Percentiles rank a stretch among this genome's conserved stretches.
These are phyloP conservation scores for Penicillium herquei DNA, from an alignment of 495 filamentous ascomycete species.

Conservation along the genomic window DNA sequence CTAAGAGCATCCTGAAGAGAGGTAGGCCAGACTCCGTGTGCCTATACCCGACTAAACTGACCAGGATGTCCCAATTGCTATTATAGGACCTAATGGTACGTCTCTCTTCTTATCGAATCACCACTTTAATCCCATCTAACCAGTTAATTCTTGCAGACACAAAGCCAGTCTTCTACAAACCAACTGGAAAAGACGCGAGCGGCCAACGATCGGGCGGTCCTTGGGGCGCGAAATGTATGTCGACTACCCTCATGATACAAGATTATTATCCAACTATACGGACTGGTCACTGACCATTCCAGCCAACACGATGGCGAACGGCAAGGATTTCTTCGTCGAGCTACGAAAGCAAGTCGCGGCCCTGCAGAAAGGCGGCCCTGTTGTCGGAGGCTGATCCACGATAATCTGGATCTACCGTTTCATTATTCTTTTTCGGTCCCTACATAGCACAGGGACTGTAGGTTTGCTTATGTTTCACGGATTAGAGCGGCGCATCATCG, in stretches of 20 bases:
- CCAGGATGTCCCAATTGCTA: background rate
- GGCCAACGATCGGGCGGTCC: constrained; percentile 39
- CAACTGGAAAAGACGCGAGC: constrained; percentile 37
- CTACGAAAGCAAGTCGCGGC: constrained; percentile 50
- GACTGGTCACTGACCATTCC: constrained; percentile 15
- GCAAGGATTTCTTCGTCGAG: constrained; percentile 55
- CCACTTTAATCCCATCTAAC: background rate
- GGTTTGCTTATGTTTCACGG: constrained; percentile 24
- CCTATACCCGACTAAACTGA: background rate
- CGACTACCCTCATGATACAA: background rate
- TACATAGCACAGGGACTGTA: constrained; percentile 23
- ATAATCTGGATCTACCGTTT: background rate
- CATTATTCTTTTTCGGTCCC: constrained; percentile 14
- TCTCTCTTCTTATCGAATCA: background rate
- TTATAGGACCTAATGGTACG: constrained; percentile 31
- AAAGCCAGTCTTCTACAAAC: constrained; percentile 40
- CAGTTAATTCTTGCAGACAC: constrained; percentile 24
- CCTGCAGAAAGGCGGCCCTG: constrained; percentile 39
- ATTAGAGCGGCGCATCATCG: constrained; percentile 32
- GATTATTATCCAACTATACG: background rate
- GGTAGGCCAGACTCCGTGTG: constrained; percentile 21
- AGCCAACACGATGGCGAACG: constrained; percentile 55
- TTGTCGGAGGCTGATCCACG: constrained; percentile 41
- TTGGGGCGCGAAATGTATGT: constrained; percentile 52
- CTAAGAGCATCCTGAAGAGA: constrained; percentile 41